Base-by-base conservation (phyloP, 2,329 filamentous ascomycete species). In the Sporothrix curviconia region DNA sequence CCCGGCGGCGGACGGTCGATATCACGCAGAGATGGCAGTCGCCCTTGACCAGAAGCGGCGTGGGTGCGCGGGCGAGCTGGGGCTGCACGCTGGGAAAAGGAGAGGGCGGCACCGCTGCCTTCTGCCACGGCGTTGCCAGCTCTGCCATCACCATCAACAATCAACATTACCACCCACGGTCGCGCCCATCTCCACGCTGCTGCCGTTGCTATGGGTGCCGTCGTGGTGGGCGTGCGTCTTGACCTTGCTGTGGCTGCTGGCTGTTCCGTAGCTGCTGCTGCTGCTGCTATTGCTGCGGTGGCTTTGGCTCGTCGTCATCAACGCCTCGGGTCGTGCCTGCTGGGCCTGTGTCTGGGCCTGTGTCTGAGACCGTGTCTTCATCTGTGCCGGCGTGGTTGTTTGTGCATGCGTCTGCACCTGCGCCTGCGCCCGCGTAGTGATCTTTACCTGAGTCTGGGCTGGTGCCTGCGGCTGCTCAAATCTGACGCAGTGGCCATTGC, bases 1-100 rank as follows among this genome's bases (percentile, higher is more conserved):
- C 74, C 74, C 0, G 74, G 74, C 9, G 68, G 70, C 3, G 70
- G 64, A 1, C 72, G 71, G 54, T 73, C 68, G 40, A 76, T 72
- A 55, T 69, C 67, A 22, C 72, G 70, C 65, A 74, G 68, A 72
- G 61, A 36, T 59, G 63, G 30, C 67, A 61, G 62, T 69, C 71
- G 7, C 68, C 71, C 56, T 74, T 68, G 32, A 72, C 67, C 9
- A 74, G 67, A 34, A 65, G 63, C n/a, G 64, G 56, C 19, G 68
- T 61, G 3, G 56, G 42, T 3, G 32, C 17, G 7, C 53, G 56
- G 3, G 52, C 15, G 6, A 56, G 7, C 40, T 59, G 56, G 9
- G n/a, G 51, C 50, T 4, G 57, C 50, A 1, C 55, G 50, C 36
- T 61, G 57, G 17, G 62, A 53, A 51, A 61, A 62, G 9, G 61